Evolutionary conservation across 768 basidiomycete genomes (phyloP), one percentile per base, ranked within the genome.

Genomic region (Mycena pura): DNA sequence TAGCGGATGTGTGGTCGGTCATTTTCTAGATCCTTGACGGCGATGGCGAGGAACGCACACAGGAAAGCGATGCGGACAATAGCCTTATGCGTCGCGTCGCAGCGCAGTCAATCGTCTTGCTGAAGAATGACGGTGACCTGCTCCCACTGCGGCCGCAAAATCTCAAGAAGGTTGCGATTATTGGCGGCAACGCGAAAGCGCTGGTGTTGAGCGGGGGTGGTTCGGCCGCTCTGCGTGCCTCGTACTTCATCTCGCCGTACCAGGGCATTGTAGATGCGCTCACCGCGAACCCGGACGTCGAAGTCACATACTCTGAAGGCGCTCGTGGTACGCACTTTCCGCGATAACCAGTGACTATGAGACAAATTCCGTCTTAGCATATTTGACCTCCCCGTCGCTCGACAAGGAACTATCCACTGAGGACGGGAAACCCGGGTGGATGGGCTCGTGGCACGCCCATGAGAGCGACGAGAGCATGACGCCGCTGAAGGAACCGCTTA

Each of bases 171-270:
- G 77, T 93, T 34, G 91, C 90, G 0, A 85, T 95, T 47, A 80
- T 94, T 29, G 92, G 92, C 7, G 84, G 85, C 6, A 91, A 90
- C 64, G 87, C 86, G 24, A 90, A 86, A 69, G 84, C 86, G 1
- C 66, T 73, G 6, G 81, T 86, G 3, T 76, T 88, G 9, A 87
- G 85, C 39, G 90, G 89, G 38, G 91, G 90, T 41, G 91, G 90
- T 29, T 89, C 87, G 14, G 92, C 91, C 0, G 81, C 84, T 3
- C 78, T 93, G 38, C 88, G 91, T 67, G 80, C 91, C 1, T 87
- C 87, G 5, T 95, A 91, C 78, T 90, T 90, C 63, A 74, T 90
- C 45, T 86, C 85, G 6, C 93, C 93, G 0, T 92, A 86, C 70
- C 85, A 93, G 27, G 93, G 93, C 2, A 86, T 95, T 29, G 79